phyloP scores from a whole-genome alignment of 2,329 filamentous ascomycete species.

The Lecanicillium sp. region DNA sequence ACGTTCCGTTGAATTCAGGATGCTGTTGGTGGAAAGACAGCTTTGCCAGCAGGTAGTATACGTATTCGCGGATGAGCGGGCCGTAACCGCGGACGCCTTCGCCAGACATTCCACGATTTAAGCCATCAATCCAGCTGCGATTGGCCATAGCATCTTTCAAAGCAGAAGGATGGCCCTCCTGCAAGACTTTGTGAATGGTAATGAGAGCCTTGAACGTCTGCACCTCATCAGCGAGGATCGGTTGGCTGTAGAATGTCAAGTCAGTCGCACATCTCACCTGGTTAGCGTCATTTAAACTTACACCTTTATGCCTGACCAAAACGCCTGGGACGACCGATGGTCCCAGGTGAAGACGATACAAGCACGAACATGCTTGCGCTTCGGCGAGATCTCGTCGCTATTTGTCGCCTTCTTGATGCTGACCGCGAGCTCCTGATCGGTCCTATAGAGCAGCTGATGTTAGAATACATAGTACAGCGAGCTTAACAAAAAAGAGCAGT shows the following conservation, averaged over 20 bases:
- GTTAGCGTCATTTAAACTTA: constrained; percentile 37
- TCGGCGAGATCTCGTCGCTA: constrained; percentile 58
- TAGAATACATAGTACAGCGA: neutral
- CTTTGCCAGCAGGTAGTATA: constrained; percentile 90
- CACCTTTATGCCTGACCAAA: constrained; percentile 99
- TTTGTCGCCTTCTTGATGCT: constrained; percentile 65
- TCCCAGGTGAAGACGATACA: constrained; percentile 99
- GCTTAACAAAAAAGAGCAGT: neutral
- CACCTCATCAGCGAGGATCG: constrained; percentile 95
- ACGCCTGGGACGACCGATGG: constrained; percentile 88
- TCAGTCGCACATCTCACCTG: neutral
- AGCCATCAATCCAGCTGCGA: constrained; percentile 83
- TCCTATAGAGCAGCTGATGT: constrained; percentile 32
- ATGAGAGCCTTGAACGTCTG: constrained; percentile 99
- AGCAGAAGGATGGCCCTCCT: constrained; percentile 87
- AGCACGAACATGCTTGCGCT: constrained; percentile 90
- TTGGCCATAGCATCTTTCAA: constrained; percentile 85
- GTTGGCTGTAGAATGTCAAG: constrained; percentile 54
- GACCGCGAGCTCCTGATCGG: constrained; percentile 60
- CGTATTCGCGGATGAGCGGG: constrained; percentile 91
- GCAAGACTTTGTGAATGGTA: constrained; percentile 92
- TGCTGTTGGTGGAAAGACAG: constrained; percentile 94
- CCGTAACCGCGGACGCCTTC: constrained; percentile 87
- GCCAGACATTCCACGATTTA: constrained; percentile 73
- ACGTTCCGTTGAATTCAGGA: constrained; percentile 95